Evolutionary conservation across 164 flowering plant genomes (phyloP).

Genomic region (Akebia trifoliata): DNA sequence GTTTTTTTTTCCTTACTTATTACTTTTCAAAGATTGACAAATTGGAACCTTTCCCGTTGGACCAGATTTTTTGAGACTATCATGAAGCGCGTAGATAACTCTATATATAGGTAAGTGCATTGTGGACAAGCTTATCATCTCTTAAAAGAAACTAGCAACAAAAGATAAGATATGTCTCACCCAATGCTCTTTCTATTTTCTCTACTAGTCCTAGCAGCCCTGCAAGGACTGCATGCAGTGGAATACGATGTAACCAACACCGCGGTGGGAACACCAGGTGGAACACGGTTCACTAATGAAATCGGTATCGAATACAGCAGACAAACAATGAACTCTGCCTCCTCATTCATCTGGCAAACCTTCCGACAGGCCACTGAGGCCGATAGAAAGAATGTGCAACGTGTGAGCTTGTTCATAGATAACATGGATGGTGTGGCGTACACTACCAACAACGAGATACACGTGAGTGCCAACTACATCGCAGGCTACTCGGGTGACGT

Average conservation of each 20-base stretch:
- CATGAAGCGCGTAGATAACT: too few relatives aligned
- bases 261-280: slow-evolving; percentile 44
- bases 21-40: too few relatives aligned
- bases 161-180: slow-evolving; percentile 17
- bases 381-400: slow-evolving; percentile 36
- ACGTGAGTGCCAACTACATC: slow-evolving; percentile 40
- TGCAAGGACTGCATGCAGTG: slow-evolving; percentile 29
- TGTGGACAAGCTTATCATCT: too few relatives aligned
- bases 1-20: too few relatives aligned
- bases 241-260: slow-evolving; percentile 37
- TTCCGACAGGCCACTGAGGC: slow-evolving; percentile 38
- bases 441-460: slow-evolving; percentile 39
- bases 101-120: too few relatives aligned
- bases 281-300: slow-evolving; percentile 32
- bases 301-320: slow-evolving; percentile 35
- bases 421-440: slow-evolving; percentile 48
- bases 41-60: too few relatives aligned
- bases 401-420: slow-evolving; percentile 35
- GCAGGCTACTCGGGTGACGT: slow-evolving; percentile 39
- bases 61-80: too few relatives aligned
- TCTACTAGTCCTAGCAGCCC: slow-evolving; percentile 12
- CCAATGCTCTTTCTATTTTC: slow-evolving; percentile 11
- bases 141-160: background rate
- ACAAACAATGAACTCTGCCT: slow-evolving; percentile 32
- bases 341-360: slow-evolving; percentile 51